Conservation (phyloP, 2,329 filamentous ascomycete genomes). For the Penicillium sp. region DNA sequence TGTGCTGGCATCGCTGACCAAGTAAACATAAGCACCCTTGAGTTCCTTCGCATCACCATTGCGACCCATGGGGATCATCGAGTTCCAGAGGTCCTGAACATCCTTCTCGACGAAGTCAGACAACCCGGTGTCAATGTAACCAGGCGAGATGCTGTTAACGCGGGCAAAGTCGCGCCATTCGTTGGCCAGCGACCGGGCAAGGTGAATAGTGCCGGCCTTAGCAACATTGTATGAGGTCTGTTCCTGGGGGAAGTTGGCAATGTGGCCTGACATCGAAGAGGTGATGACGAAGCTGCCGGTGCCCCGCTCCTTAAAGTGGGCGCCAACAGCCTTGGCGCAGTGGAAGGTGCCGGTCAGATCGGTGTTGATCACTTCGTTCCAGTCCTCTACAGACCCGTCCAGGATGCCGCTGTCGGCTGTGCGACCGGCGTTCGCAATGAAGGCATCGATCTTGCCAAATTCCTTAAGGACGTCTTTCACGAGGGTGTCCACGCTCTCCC, state of each 20-base stretch:
- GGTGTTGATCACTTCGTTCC: constrained; percentile 75
- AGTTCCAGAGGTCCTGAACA: constrained; percentile 56
- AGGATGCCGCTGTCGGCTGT: constrained; percentile 67
- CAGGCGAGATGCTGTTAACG: constrained; percentile 66
- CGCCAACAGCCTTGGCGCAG: constrained; percentile 84
- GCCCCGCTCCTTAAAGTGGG: constrained; percentile 67
- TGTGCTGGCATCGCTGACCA: constrained; percentile 47
- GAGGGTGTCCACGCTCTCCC: constrained; percentile 55
- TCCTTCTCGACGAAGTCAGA: constrained; percentile 63
- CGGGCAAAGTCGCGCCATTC: constrained; percentile 69
- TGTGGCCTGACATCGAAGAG: constrained; percentile 59
- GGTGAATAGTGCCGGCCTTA: constrained; percentile 65
- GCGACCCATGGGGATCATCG: constrained; percentile 60
- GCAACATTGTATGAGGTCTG: constrained; percentile 64
- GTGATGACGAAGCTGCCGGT: constrained; percentile 66
- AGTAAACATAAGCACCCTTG: constrained; percentile 57
- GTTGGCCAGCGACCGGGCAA: constrained; percentile 63
- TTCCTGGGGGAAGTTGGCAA: constrained; percentile 60
- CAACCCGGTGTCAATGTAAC: constrained; percentile 66
- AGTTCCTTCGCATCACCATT: constrained; percentile 64
- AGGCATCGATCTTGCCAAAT: constrained; percentile 67
- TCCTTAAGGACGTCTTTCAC: constrained; percentile 62
- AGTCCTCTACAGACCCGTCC: constrained; percentile 67
- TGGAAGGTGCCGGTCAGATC: constrained; percentile 84
- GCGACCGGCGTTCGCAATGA: constrained; percentile 68